Evolutionary conservation across 2,329 filamentous ascomycete genomes (phyloP).

Genomic region (Lecanicillium sp.): DNA sequence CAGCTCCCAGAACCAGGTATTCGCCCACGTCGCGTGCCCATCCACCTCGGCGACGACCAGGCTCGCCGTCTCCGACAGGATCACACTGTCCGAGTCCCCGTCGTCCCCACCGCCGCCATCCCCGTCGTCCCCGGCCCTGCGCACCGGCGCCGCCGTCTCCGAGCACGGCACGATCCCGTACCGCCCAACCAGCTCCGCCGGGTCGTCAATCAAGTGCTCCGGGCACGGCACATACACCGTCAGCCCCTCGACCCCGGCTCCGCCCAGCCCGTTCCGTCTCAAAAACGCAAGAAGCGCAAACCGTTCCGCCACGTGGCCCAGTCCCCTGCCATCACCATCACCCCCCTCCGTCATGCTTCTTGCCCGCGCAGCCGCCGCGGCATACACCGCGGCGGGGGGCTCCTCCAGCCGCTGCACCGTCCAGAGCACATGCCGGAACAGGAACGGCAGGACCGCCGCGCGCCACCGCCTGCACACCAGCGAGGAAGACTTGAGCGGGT

Average conservation of each 20-base stretch:
- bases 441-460: constrained; percentile 41
- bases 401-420: constrained; percentile 27
- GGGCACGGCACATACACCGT: constrained; percentile 34
- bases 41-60: constrained; percentile 1
- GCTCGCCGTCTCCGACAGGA: constrained; percentile 17
- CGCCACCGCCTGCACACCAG: constrained; percentile 49
- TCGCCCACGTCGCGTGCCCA: constrained; percentile 8
- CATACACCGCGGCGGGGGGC: constrained; percentile 15
- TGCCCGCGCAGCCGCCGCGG: too few species aligned
- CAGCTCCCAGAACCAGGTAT: constrained; percentile 48
- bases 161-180: constrained; percentile 28
- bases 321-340: background rate
- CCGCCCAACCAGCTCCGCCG: constrained; percentile 21
- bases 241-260: constrained; percentile 36
- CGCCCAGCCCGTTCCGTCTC: constrained; percentile 28
- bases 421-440: constrained; percentile 53
- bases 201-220: constrained; percentile 20
- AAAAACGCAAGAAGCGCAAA: constrained; percentile 33
- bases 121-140: constrained; percentile 1
- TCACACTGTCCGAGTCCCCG: constrained; percentile 2
- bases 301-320: background rate
- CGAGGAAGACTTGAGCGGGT: constrained; percentile 51
- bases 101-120: background rate
- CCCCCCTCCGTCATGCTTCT: background rate
- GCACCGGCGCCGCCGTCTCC: constrained; percentile 18